Percentiles rank a stretch among this genome's conserved stretches.
These are phyloP conservation scores for Populus ilicifolia DNA, from an alignment of 345 rosid genomes.

Conservation along the genomic window DNA sequence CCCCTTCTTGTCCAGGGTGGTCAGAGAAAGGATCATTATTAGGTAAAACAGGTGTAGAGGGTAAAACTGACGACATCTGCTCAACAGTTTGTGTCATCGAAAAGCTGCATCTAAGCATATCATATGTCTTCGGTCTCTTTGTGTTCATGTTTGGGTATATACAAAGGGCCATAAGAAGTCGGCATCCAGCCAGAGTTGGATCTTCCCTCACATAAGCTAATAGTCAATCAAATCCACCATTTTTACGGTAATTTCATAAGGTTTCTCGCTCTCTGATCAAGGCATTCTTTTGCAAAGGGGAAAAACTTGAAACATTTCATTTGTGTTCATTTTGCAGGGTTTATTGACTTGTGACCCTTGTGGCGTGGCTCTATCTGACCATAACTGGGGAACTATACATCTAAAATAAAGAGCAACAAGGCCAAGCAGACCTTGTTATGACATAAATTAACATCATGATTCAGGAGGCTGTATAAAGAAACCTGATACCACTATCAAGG, in stretches of 20 bases:
- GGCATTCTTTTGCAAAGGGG: background rate
- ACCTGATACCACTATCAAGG: background rate
- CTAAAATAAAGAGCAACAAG: background rate
- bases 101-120: conserved; percentile 43
- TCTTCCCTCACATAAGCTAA: conserved; percentile 43
- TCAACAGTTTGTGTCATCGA: conserved; percentile 21
- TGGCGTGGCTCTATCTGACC: background rate
- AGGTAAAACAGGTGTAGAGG: conserved; percentile 30
- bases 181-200: conserved; percentile 57
- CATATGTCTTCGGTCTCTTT: conserved; percentile 58
- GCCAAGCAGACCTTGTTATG: background rate
- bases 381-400: background rate
- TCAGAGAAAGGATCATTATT: conserved; percentile 29
- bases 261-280: background rate
- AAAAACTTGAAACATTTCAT: background rate
- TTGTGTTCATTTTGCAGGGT: conserved; percentile 16
- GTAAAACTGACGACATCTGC: conserved; percentile 20
- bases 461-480: background rate
- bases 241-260: conserved; percentile 2
- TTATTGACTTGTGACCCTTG: background rate
- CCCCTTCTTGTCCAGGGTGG: conserved; percentile 35
- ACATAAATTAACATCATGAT: background rate
- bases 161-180: conserved; percentile 40
- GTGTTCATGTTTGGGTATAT: conserved; percentile 47
- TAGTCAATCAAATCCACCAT: conserved; percentile 1